phyloP scores from a whole-genome alignment of 2,329 filamentous ascomycete genomes.

The Colletotrichum trifolii region DNA sequence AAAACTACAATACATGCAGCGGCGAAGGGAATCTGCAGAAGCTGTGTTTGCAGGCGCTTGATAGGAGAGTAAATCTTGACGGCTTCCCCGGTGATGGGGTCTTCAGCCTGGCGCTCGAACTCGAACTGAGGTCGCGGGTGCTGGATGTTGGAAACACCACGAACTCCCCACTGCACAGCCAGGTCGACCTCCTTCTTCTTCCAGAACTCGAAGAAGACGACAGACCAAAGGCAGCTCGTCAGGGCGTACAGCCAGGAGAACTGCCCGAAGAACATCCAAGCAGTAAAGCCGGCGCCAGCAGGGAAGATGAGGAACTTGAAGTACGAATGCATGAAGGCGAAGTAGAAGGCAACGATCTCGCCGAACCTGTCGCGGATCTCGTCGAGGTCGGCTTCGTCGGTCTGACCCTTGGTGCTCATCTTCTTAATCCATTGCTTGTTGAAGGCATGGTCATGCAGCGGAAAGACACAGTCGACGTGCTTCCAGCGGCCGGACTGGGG shows the following conservation, averaged over 20 bases:
- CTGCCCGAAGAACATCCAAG: slow-evolving; percentile 85
- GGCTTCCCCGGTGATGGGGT: slow-evolving; percentile 84
- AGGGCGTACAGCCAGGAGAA: slow-evolving; percentile 87
- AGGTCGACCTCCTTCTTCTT: slow-evolving; percentile 92
- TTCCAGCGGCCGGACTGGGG: slow-evolving; percentile 77
- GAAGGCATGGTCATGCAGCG: slow-evolving; percentile 80
- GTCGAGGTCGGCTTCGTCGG: slow-evolving; percentile 75
- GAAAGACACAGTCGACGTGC: slow-evolving; percentile 78
- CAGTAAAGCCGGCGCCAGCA: slow-evolving; percentile 78
- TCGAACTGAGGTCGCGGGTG: slow-evolving; percentile 80
- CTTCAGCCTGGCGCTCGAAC: slow-evolving; percentile 80
- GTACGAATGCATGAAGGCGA: slow-evolving; percentile 92
- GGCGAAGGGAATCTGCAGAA: slow-evolving; percentile 88
- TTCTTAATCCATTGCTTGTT: slow-evolving; percentile 81
- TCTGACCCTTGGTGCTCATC: slow-evolving; percentile 77
- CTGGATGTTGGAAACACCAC: slow-evolving; percentile 85
- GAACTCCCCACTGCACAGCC: slow-evolving; percentile 87
- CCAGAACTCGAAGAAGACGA: slow-evolving; percentile 95
- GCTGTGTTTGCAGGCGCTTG: slow-evolving; percentile 80
- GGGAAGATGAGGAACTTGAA: slow-evolving; percentile 88
- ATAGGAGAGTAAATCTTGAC: slow-evolving; percentile 79
- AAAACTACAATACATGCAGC: slow-evolving; percentile 77
- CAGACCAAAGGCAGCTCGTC: slow-evolving; percentile 84
- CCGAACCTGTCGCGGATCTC: slow-evolving; percentile 82
- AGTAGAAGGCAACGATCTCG: slow-evolving; percentile 92